Evolutionary conservation across 768 basidiomycete species (phyloP).

Genomic region (Agaricus subrufescens): DNA sequence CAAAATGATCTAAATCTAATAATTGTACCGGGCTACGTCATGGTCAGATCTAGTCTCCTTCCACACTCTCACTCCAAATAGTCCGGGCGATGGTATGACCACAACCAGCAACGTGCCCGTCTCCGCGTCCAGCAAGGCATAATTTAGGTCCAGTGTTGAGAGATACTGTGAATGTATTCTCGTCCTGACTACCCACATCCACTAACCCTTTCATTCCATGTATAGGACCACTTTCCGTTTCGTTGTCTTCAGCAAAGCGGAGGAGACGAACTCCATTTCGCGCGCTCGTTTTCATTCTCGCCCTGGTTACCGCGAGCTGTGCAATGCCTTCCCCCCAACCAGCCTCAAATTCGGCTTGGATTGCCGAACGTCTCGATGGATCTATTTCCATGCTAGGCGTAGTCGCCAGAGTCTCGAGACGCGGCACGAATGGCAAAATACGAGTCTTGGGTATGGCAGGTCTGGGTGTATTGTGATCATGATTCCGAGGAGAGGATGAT

Average conservation of each 20-base stretch:
- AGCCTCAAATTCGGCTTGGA: slow-evolving; percentile 48
- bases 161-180: slow-evolving; percentile 20
- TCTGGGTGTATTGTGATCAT: background rate
- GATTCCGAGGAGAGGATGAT: slow-evolving; percentile 9
- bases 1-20: too few species aligned
- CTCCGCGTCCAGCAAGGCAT: slow-evolving; percentile 33
- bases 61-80: slow-evolving; percentile 26
- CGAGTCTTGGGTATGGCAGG: slow-evolving; percentile 37
- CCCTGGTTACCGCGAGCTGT: slow-evolving; percentile 44
- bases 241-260: slow-evolving; percentile 28
- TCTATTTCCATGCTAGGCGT: slow-evolving; percentile 26
- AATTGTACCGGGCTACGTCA: too few species aligned
- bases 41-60: background rate
- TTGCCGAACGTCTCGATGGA: slow-evolving; percentile 30
- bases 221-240: slow-evolving; percentile 14
- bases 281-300: slow-evolving; percentile 41
- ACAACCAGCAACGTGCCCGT: slow-evolving; percentile 26
- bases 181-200: slow-evolving; percentile 26
- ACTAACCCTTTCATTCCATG: slow-evolving; percentile 31
- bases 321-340: slow-evolving; percentile 63
- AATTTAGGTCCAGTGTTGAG: slow-evolving; percentile 26
- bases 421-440: slow-evolving; percentile 51
- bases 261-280: slow-evolving; percentile 41
- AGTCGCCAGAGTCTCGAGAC: slow-evolving; percentile 44
- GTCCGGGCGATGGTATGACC: slow-evolving; percentile 34